Base-by-base conservation (phyloP, 2,329 filamentous ascomycete genomes). In the Fusarium staphyleae region DNA sequence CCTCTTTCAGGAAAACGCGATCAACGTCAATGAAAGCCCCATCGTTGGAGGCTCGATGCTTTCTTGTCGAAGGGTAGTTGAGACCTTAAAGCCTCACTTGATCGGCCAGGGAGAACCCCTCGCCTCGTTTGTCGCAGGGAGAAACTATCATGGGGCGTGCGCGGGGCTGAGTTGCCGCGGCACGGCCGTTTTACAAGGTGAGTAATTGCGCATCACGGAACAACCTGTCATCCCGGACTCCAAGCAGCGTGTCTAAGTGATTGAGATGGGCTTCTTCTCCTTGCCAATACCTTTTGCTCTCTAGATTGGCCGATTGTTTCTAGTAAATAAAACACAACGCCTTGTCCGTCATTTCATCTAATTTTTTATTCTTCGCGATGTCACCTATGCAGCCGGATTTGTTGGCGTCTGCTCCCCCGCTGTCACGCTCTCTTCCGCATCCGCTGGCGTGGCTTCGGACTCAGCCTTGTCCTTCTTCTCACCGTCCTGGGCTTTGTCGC, bases 271-370 rank as follows among this genome's bases (percentile, higher is more conserved):
- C 46, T 52, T 28, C 43, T 55, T 24, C 8, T 24, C 32, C 30
- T 12, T 50, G 13, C 30, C 35, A 48, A 26, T 39, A 36, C 28
- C 43, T 14, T 34, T 29, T 19, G 15, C 49, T 41, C 48, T 37
- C 45, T 48, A 39, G 19, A 28, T 15, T 48, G 49, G 26, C 30
- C 39, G 48, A 40, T 34, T 39, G 18, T n/a, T 29, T 62, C 55
- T 56, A 57, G 33, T 40, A 59, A 59, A 47, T 37, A 29, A 58
- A 30, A 48, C 34, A 55, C 22, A 42, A 62, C 57, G 53, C 53
- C 58, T 46, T 58, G 44, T 22, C 41, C 47, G 46, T 60, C 32
- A 30, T 60, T 62, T 62, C 30, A 63, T 47, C 42, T 50, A 32
- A 30, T 57, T 50, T 53, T 44, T 60, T 35, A 40, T 62, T 63